Evolutionary conservation across 2,329 filamentous ascomycete genomes (phyloP).

Genomic region (Arthroderma uncinatum): DNA sequence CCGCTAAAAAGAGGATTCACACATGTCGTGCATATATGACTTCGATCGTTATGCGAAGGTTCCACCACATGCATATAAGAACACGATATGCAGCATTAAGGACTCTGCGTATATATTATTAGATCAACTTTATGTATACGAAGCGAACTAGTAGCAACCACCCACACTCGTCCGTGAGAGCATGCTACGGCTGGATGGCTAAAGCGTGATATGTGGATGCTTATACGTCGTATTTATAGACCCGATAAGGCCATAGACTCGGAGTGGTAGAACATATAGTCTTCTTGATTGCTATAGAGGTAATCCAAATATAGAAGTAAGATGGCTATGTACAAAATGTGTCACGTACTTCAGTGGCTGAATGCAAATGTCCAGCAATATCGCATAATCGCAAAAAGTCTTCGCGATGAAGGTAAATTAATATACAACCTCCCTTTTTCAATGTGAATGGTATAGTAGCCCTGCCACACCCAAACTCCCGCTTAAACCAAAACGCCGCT

Average conservation of each 20-base stretch:
- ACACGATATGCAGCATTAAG: not conserved
- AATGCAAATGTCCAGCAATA: not conserved
- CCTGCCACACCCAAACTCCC: not conserved
- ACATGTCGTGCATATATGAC: not conserved
- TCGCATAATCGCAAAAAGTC: not conserved
- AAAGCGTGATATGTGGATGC: not conserved
- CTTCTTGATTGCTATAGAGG: not conserved
- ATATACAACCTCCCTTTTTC: slow-evolving; percentile 1
- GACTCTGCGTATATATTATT: not conserved
- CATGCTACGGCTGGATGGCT: not conserved
- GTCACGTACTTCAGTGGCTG: not conserved
- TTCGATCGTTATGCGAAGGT: not conserved
- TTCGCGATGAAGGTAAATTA: not conserved
- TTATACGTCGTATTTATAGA: not conserved
- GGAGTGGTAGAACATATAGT: not conserved
- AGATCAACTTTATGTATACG: not conserved
- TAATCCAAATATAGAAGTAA: not conserved
- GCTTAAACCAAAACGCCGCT: not conserved
- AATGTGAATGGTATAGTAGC: not conserved
- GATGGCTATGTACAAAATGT: slow-evolving; percentile 1
- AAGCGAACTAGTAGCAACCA: not conserved
- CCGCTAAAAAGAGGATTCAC: not conserved
- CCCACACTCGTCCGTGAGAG: not conserved
- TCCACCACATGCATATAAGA: not conserved
- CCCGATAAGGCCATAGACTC: not conserved